Percentiles rank a stretch among this genome's conserved stretches.
Conservation (phyloP, 169 alveolate genomes). For the Cyclospora cayetanensis region DNA sequence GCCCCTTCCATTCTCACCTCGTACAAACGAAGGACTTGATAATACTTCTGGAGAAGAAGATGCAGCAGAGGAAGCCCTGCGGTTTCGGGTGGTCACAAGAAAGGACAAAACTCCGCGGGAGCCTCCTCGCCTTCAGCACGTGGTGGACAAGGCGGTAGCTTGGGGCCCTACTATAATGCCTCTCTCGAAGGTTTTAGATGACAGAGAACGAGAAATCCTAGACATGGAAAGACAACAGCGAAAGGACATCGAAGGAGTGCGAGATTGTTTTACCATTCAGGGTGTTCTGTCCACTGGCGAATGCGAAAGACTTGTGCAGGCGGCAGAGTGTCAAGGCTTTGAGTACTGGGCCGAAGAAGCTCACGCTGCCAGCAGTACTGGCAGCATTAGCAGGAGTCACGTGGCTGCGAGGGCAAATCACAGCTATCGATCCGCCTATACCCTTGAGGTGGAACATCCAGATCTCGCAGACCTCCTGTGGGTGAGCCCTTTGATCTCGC, state of each 20-base stretch:
- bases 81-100: conserved; percentile 22
- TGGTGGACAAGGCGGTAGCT: conserved; percentile 33
- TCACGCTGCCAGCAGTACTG: not conserved
- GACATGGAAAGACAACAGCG: not conserved
- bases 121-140: not conserved
- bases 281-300: conserved; percentile 41
- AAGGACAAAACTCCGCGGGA: not conserved
- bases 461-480: conserved; percentile 61
- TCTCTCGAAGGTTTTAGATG: not conserved
- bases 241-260: not conserved
- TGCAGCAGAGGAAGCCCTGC: conserved; percentile 33
- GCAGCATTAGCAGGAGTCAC: not conserved
- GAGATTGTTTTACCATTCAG: conserved; percentile 51
- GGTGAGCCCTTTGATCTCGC: not conserved
- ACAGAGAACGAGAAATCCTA: not conserved
- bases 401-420: conserved; percentile 7
- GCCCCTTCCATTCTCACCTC: no score
- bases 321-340: conserved; percentile 45
- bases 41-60: conserved; percentile 51
- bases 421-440: conserved; percentile 57
- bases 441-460: conserved; percentile 60
- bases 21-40: no score
- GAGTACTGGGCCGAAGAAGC: conserved; percentile 61
- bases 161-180: conserved; percentile 53
- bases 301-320: conserved; percentile 49